Base-by-base conservation (phyloP, 176 grass and related monocot species). In the Oropetium thomaeum region DNA sequence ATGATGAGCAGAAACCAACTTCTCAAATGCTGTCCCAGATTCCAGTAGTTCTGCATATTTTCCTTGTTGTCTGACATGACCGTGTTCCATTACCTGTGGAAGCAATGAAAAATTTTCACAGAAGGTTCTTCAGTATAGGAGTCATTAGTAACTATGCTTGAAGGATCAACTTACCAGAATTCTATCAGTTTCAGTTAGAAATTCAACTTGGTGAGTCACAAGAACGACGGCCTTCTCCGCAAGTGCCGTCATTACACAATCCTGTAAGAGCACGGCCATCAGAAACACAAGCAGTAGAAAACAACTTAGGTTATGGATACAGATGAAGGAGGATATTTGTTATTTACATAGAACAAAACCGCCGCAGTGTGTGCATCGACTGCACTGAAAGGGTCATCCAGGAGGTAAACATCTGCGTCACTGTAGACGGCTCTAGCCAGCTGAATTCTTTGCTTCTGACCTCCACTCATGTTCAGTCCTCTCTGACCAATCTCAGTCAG, bases 371-470 rank as follows among this genome's bases (percentile, higher is more conserved):
- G 91, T 0, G 95, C 95, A 86, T 98, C 95, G 2, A 94, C 95
- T 25, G 95, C 86, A 58, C 91, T 98, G 71, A 98, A 98, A 48
- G 95, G 91, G 62, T 98, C 91, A 58, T 98, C 95, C 9, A 98
- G 83, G 67, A 98, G 86, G 83, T 89, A 92, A 42, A 85, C 63
- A 73, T 98, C 95, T 65, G 90, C 86, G 26, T 94, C 84, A 42
- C 43, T 92, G 69, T 98, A 98, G 47, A 98, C 95, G 2, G 95
- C 95, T 88, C 95, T 82, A 41, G 95, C 91, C 19, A 98, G 88
- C 62, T 98, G 95, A 75, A 98, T 98, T 69, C 95, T 92, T 79
- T 98, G 95, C 81, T 94, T 98, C 81, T 94, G 95, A 16, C 95
- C 95, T 40, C 95, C 91, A 40, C 95, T 98, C 95, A 98, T 98